Evolutionary conservation across 179 eudicot genomes (phyloP), one percentile per base, ranked within the genome.

Genomic region (Nepenthes alata): DNA sequence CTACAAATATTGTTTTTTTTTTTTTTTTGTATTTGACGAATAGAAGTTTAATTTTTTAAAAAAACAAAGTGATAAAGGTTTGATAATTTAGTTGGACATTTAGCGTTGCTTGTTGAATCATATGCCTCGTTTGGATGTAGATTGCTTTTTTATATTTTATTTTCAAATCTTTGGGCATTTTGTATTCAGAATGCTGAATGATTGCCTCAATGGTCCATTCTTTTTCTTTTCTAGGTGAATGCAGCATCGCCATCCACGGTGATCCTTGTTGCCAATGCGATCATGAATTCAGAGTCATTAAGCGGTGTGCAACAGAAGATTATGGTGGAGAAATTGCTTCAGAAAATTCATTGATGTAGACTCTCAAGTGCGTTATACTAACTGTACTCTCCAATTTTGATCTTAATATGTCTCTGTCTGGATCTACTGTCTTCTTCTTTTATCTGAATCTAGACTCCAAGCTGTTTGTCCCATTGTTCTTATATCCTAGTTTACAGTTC

Each of bases 291-390:
- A 35, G 95, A 83, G 73, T 72, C 79, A 11, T 57, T 83, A 65
- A 89, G 80, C 38, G 72, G 75, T 9, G 75, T 63, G 7, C 89
- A 84, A 67, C 97, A 89, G 72, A 85, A 84, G 50, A 73, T 79
- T 37, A 76, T 78, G 78, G 91, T 81, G 15, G 89, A 84, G 55
- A 89, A 78, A 64, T 70, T 91, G 57, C 89, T 91, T 57, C 81
- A 89, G 63, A 83, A 78, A 71, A 77, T 81, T 0, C 25, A 25
- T 25, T 25, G 25, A 25, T 25, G 25, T 25, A 25, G 25, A 25
- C 25, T 25, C 25, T 25, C 25, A 25, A 25, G 25, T 25, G 58
- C 81, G 84, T 47, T 78, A 41, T 5, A 9, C 9, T 57, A 57
- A 35, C 15, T 3, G 39, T 25, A 25, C 25, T 25, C 25, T 25